phyloP scores from a whole-genome alignment of 805 yeast genomes.

The Teunomyces stri region DNA sequence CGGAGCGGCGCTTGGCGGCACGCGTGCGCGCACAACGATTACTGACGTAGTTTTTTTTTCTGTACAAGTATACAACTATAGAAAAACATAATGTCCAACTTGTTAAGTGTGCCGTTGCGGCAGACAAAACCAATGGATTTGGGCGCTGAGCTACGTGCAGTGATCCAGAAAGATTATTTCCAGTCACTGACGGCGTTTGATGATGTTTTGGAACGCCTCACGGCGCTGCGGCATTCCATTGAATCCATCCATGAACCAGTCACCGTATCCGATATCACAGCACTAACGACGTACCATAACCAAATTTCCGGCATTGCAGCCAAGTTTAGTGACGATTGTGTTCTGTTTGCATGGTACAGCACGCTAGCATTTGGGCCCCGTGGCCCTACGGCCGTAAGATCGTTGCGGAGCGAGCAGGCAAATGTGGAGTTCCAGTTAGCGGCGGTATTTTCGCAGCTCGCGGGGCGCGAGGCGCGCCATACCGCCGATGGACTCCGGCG shows the following conservation, averaged over 20 bases:
- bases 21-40: not conserved
- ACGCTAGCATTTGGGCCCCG: slow-evolving; percentile 57
- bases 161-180: slow-evolving; percentile 48
- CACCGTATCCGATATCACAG: no score
- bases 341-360: slow-evolving; percentile 71
- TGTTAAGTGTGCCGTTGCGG: slow-evolving; percentile 52
- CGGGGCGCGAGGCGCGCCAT: slow-evolving; percentile 41
- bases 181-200: slow-evolving; percentile 36
- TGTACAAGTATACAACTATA: not conserved
- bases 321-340: slow-evolving; percentile 64
- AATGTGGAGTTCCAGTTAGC: slow-evolving; percentile 72
- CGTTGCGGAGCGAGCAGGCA: slow-evolving; percentile 57
- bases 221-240: slow-evolving; percentile 43
- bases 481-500: slow-evolving; percentile 56
- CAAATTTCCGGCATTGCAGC: slow-evolving; percentile 22
- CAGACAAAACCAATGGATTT: slow-evolving; percentile 43
- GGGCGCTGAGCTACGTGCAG: slow-evolving; percentile 33
- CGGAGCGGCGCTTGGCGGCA: not conserved
- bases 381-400: slow-evolving; percentile 44
- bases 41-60: not conserved
- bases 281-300: no score
- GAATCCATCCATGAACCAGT: slow-evolving; percentile 18
- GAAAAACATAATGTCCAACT: slow-evolving; percentile 23
- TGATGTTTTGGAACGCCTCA: slow-evolving; percentile 39
- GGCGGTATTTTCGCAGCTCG: slow-evolving; percentile 58